Percentiles rank a stretch among this genome's conserved stretches.
Evolutionary conservation across 1,139 yeast species (phyloP).

Genomic region (Yamadazyma jaroonii): DNA sequence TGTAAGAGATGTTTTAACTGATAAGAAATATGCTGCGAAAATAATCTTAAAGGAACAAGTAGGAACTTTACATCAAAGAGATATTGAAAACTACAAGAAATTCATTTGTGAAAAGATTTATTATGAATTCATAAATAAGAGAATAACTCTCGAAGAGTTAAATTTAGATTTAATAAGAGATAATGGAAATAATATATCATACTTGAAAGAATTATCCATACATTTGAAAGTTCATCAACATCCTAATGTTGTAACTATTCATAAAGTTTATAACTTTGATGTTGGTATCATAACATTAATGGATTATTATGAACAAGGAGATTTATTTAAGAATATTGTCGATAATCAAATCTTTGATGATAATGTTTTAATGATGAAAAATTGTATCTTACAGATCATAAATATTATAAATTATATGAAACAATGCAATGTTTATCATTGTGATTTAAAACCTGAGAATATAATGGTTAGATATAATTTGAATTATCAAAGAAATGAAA

Average conservation of each 20-base stretch:
- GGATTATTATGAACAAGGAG: conserved; percentile 85
- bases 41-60: conserved; percentile 53
- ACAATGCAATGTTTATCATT: conserved; percentile 66
- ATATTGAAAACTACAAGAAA: conserved; percentile 29
- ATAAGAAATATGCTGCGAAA: conserved; percentile 66
- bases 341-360: conserved; percentile 53
- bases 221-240: conserved; percentile 76
- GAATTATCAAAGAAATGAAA: conserved; percentile 19
- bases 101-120: conserved; percentile 30
- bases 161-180: conserved; percentile 42
- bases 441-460: conserved; percentile 92
- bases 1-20: conserved; percentile 54
- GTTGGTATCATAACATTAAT: conserved; percentile 59
- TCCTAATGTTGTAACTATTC: conserved; percentile 73
- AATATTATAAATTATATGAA: conserved; percentile 75
- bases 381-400: conserved; percentile 70
- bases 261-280: conserved; percentile 59
- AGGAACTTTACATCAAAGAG: conserved; percentile 19
- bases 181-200: conserved; percentile 43
- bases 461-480: conserved; percentile 52
- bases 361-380: conserved; percentile 51
- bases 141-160: conserved; percentile 22
- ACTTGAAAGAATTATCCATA: conserved; percentile 65
- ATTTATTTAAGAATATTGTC: conserved; percentile 78
- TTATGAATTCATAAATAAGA: conserved; percentile 19